Evolutionary conservation across 768 basidiomycete genomes (phyloP), one percentile per base, ranked within the genome.

Genomic region (Leccinum fibrillosum): DNA sequence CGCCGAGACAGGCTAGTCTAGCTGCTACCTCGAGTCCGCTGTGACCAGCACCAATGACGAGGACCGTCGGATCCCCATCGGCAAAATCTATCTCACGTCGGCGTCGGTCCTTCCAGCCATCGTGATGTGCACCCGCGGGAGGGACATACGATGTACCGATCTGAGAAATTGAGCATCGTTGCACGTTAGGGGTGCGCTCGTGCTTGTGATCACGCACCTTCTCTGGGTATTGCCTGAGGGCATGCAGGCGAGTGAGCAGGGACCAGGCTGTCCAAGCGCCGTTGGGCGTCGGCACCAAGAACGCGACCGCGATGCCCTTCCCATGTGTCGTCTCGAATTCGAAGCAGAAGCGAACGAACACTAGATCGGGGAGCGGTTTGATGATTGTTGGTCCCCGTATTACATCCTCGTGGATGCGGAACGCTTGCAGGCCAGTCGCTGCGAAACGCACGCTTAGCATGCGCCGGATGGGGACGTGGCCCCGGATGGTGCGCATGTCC

Each of bases 1-100:
- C 74, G 17, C 80, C 81, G 28, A 89, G 71, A 42, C 72, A 73
- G 60, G 84, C 82, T 59, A 91, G 73, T 28, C 86, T 75, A 1
- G 86, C 86, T 0, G 88, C 88, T 2, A 83, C 64, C 42, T 76
- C 80, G 42, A 92, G 71, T 4, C 89, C 89, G 60, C 81, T 80
- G 57, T 90, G 89, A 1, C 86, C 87, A 5, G 79, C 86, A 12
- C 86, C 85, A 23, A 88, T 75, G 49, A 89, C 70, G 44, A 89
- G 72, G 7, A 89, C 89, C 2, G 76, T 76, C 0, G 86, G 86
- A 37, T 79, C 75, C 11, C 60, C 62, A 19, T 77, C 77, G 32
- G 72, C 74, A 61, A 85, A 85, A 26, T 77, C 74, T 6, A 66
- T 54, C 60, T 81, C 77, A 9, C 66, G 67, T 45, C 66, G 69